Evolutionary conservation across 73 alveolate genomes (phyloP), one percentile per base, ranked within the genome.

Genomic region (Urostyla sp.): DNA sequence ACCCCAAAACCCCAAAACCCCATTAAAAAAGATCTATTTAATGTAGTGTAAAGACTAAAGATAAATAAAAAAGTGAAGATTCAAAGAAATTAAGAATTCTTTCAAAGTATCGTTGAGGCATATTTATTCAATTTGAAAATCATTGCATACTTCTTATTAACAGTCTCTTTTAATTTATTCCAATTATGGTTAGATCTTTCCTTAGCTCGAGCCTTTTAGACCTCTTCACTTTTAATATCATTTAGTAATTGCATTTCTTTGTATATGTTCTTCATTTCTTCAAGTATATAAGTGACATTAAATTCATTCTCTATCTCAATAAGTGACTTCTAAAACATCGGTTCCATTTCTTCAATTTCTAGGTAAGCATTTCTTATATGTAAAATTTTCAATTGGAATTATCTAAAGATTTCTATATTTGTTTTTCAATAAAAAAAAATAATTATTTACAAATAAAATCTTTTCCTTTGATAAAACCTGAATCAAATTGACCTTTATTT

Each of bases 111-210:
- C 45, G 30, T n/a, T n/a, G n/a, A n/a, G n/a, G n/a, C n/a, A 46
- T 7, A 58, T 63, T 63, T 63, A 32, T 63, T 63, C 3, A 63
- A 28, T 38, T 63, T 63, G 44, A 63, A 63, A 6, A 63, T 50
- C 79, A 63, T 63, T 1, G 79, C 26, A 27, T 27, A 63, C 35
- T 63, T 63, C 60, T 63, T 63, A 5, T 36, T 6, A 23, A 63
- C 60, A 10, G 79, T 38, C 35, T 63, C 79, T 40, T 63, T 63
- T 13, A 63, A 48, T 43, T 40, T 63, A 21, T 21, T 10, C 79
- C 79, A 63, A 40, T 63, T 63, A 16, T 63, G 36, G 23, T 49
- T 20, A 5, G 79, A 63, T 63, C 79, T 63, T 63, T 63, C 79
- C 44, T 63, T 63, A 3, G 7, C 7, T 43, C 79, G 37, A 5